phyloP scores from a whole-genome alignment of 192 early-diverging fungal genomes.

The Tieghemiomyces parasiticus region DNA sequence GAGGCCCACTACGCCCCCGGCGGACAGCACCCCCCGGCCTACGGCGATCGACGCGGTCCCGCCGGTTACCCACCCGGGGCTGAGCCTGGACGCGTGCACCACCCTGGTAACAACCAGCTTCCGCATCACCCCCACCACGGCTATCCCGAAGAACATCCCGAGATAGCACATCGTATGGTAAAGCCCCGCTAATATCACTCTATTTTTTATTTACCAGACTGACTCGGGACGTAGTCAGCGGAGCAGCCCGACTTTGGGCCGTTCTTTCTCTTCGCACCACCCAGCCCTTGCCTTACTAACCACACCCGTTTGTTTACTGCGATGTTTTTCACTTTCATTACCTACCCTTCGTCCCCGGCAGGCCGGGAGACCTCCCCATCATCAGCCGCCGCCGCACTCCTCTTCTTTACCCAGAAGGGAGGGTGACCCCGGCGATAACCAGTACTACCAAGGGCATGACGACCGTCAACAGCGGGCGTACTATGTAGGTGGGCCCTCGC shows the following conservation, averaged over 20 bases:
- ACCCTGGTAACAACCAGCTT: not conserved
- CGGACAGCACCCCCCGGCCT: not conserved
- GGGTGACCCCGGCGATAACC: not conserved
- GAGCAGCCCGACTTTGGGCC: not conserved
- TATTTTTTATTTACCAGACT: not conserved
- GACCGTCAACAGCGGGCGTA: not conserved
- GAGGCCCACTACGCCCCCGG: too few relatives aligned
- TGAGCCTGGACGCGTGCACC: not conserved
- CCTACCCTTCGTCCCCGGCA: too few relatives aligned
- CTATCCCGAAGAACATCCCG: constrained; percentile 9
- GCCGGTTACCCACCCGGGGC: constrained; percentile 1
- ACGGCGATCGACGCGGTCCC: constrained; percentile 4
- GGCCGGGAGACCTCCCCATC: not conserved
- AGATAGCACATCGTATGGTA: constrained; percentile 8
- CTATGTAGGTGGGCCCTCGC: not conserved
- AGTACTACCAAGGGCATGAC: constrained; percentile 2
- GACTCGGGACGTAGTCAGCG: not conserved
- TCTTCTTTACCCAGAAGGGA: constrained; percentile 1
- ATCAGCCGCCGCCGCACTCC: constrained; percentile 2
- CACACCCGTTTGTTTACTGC: not conserved
- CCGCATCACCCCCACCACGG: not conserved
- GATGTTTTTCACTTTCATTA: not conserved
- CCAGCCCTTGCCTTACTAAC: not conserved
- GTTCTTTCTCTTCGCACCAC: not conserved
- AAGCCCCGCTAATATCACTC: not conserved